Conservation (phyloP, 352 stramenopile genomes). For the Phytopythium montanum region DNA sequence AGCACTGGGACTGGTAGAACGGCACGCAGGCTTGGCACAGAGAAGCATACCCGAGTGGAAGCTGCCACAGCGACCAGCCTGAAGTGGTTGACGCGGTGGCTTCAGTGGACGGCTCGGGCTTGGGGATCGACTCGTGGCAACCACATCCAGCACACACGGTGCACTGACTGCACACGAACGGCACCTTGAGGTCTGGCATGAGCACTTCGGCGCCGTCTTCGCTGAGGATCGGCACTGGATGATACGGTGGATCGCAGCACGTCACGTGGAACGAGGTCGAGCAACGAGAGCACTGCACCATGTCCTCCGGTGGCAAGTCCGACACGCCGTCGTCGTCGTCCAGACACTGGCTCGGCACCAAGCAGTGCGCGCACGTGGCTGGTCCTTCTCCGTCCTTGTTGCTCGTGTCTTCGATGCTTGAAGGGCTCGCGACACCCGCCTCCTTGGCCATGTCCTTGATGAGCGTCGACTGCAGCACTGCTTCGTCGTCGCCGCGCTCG, state of each 20-base stretch:
- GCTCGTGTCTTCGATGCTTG: background rate
- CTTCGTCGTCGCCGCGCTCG: conserved; percentile 1
- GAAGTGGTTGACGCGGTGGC: background rate
- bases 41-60: conserved; percentile 55
- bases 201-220: conserved; percentile 52
- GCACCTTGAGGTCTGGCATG: conserved; percentile 55
- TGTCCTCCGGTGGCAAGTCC: conserved; percentile 18
- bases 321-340: background rate
- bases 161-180: conserved; percentile 71
- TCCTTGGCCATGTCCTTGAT: conserved; percentile 8
- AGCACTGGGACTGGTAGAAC: conserved; percentile 64
- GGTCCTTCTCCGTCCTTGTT: background rate
- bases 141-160: conserved; percentile 57
- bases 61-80: conserved; percentile 68
- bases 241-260: conserved; percentile 78
- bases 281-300: conserved; percentile 62
- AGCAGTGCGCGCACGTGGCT: conserved; percentile 1
- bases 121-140: conserved; percentile 6
- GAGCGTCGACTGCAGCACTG: conserved; percentile 2
- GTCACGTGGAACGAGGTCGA: conserved; percentile 46
- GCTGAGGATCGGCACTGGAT: conserved; percentile 48
- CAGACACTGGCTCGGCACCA: background rate
- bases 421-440: background rate
- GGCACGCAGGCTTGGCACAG: conserved; percentile 61
- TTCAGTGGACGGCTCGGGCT: background rate